Conservation (phyloP, 1,284 basidiomycete species). For the Ganoderma meredithae region DNA sequence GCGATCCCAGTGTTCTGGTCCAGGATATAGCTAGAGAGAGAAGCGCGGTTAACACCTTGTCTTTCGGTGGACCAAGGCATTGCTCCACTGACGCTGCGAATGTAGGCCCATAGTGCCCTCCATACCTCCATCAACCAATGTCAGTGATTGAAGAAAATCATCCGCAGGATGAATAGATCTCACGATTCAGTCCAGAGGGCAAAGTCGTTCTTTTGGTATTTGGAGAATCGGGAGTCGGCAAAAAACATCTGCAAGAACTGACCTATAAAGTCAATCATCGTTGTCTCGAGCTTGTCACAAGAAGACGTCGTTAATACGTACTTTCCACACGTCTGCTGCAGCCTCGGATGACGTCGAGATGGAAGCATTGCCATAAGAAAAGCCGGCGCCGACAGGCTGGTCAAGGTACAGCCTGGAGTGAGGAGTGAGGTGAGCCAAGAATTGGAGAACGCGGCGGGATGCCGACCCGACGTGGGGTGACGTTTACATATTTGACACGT, state of each 20-base stretch:
- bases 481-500: conserved; percentile 59
- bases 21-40: conserved; percentile 56
- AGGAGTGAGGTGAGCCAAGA: neutral
- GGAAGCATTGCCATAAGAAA: conserved; percentile 59
- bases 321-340: conserved; percentile 63
- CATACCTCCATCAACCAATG: conserved; percentile 48
- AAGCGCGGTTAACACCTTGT: neutral
- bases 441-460: neutral
- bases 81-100: conserved; percentile 56
- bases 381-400: conserved; percentile 70
- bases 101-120: conserved; percentile 70
- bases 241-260: conserved; percentile 73
- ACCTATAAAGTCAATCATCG: conserved; percentile 7
- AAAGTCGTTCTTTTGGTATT: conserved; percentile 56
- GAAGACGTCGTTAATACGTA: conserved; percentile 19
- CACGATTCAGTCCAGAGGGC: conserved; percentile 72
- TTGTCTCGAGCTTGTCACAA: neutral
- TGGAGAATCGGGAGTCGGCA: conserved; percentile 61
- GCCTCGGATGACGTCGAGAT: conserved; percentile 62
- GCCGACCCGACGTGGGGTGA: conserved; percentile 1
- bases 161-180: conserved; percentile 27
- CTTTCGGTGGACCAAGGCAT: neutral
- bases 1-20: conserved; percentile 65
- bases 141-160: conserved; percentile 23
- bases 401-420: conserved; percentile 55